A percentile compares a stretch with the other conserved stretches of the same genome.
These are phyloP conservation scores for Fusarium sp. DNA, from an alignment of 2,329 filamentous ascomycete genomes.

Conservation along the genomic window DNA sequence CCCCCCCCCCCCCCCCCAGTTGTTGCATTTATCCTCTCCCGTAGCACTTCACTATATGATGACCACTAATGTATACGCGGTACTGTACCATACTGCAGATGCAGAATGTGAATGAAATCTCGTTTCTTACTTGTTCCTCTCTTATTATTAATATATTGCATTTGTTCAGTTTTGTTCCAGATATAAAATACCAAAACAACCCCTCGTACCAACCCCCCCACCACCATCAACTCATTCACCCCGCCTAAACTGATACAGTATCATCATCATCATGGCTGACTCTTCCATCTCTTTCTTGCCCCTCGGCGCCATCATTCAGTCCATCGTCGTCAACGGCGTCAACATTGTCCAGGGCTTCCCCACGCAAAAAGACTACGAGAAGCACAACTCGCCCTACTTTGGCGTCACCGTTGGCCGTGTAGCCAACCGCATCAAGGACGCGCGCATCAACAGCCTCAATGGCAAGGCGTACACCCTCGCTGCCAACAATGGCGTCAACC, in stretches of 20 bases:
- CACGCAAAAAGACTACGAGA: slow-evolving; percentile 75
- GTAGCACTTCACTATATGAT: neutral
- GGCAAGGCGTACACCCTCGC: slow-evolving; percentile 72
- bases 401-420: slow-evolving; percentile 91
- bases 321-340: slow-evolving; percentile 76
- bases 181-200: slow-evolving; percentile 20
- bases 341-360: slow-evolving; percentile 93
- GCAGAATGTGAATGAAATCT: slow-evolving; percentile 28
- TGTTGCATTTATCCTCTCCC: slow-evolving; percentile 38
- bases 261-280: slow-evolving; percentile 51
- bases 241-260: slow-evolving; percentile 13
- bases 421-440: slow-evolving; percentile 81
- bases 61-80: neutral
- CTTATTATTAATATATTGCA: neutral
- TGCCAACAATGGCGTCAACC: slow-evolving; percentile 81
- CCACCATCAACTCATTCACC: slow-evolving; percentile 13
- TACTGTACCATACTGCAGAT: slow-evolving; percentile 7
- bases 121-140: slow-evolving; percentile 8
- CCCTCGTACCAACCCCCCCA: slow-evolving; percentile 4
- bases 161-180: neutral
- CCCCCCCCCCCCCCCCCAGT: slow-evolving; percentile 19
- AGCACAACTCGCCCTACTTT: slow-evolving; percentile 82
- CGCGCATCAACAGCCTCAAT: slow-evolving; percentile 77
- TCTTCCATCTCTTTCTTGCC: slow-evolving; percentile 73
- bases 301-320: slow-evolving; percentile 81